Evolutionary conservation across 352 stramenopile species (phyloP), one percentile per base, ranked within the genome.

Genomic region (Ophiocytium majus): DNA sequence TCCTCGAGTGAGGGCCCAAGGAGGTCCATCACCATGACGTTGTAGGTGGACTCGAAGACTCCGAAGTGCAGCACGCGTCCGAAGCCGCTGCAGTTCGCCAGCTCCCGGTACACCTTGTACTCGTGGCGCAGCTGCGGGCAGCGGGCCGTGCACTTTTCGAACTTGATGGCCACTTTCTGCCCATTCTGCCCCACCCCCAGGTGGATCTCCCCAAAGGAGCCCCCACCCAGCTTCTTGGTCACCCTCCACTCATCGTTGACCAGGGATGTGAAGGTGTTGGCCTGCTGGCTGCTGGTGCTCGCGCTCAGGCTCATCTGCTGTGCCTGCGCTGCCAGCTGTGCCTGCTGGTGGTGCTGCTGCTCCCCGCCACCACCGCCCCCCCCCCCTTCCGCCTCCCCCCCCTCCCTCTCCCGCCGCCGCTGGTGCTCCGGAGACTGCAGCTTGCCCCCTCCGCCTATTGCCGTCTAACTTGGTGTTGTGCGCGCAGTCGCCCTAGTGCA

Each of bases 51-150:
- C 35, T 90, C 85, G 76, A 90, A 80, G 57, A 80, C 81, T 10
- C 90, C 90, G 81, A 88, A 92, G 86, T 95, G 95, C 78, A 83
- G 83, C 0, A 89, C 86, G 50, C 63, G 71, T 23, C 88, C 88
- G 34, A 91, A 90, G 0, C 89, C 89, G 35, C 80, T 23, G 85
- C 87, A 90, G 79, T 93, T 97, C 89, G 98, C 96, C 28, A 99
- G 92, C 89, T 99, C 97, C 86, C 98, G 96, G 93, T 99, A 99
- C 79, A 99, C 97, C 91, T 99, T 99, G 89, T 98, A 99, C 91
- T 99, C 97, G 90, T 99, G 98, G 82, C 98, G 92, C 50, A 99
- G 93, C 92, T 99, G 97, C 28, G 97, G 97, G 91, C 98, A 98
- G 86, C 93, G 90, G 35, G 93, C 90, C 50, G 91, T 92, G 82